These are phyloP conservation scores for Thinopyrum elongatum DNA, from an alignment of 176 grass and related monocot species.

Conservation along the genomic window DNA sequence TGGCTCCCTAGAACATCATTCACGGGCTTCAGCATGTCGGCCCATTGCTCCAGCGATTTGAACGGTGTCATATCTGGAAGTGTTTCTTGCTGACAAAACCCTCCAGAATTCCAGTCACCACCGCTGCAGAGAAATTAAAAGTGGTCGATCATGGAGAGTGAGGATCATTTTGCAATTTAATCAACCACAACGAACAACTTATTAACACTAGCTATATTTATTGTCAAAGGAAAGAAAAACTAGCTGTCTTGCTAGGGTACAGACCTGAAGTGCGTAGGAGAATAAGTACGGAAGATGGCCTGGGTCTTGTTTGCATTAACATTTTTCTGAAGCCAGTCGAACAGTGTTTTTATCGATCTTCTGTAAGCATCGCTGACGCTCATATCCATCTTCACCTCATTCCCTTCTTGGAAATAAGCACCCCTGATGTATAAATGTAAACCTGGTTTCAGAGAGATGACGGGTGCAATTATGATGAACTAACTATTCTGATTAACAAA, in stretches of 20 bases:
- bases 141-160: neutral
- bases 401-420: conserved; percentile 83
- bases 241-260: neutral
- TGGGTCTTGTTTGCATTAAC: conserved; percentile 75
- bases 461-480: neutral
- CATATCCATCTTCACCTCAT: conserved; percentile 80
- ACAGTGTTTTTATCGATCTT: conserved; percentile 67
- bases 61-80: conserved; percentile 34
- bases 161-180: neutral
- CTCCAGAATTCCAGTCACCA: conserved; percentile 69
- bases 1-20: conserved; percentile 37
- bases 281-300: conserved; percentile 82
- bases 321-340: conserved; percentile 62
- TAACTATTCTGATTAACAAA: neutral
- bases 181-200: neutral
- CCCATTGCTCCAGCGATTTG: conserved; percentile 49
- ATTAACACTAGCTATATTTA: neutral
- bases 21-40: conserved; percentile 56
- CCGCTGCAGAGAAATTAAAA: conserved; percentile 32
- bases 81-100: conserved; percentile 51
- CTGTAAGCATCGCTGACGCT: conserved; percentile 58
- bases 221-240: neutral
- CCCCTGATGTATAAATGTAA: conserved; percentile 52
- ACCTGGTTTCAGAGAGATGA: neutral
- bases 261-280: conserved; percentile 93